Conservation (phyloP, 208 protist genomes). For the Crithidia sp. region DNA sequence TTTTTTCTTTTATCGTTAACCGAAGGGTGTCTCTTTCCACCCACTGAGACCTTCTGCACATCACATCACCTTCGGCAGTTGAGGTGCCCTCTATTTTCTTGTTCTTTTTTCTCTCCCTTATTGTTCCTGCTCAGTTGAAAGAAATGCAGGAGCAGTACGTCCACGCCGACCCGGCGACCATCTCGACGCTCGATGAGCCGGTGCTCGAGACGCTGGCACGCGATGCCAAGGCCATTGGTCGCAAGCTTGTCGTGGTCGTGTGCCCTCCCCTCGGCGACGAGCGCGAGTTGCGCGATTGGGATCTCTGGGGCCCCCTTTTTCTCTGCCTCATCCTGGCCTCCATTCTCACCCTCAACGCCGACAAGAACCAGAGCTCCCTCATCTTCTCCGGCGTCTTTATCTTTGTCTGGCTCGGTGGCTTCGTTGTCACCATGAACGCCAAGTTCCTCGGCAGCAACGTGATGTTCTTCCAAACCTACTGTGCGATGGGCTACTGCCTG, state of each 20-base stretch:
- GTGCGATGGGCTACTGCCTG: conserved; percentile 95
- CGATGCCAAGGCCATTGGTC: conserved; percentile 72
- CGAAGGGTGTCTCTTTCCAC: too few species aligned
- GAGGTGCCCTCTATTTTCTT: neutral
- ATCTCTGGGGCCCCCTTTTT: conserved; percentile 94
- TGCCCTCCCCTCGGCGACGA: conserved; percentile 51
- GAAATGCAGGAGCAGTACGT: conserved; percentile 34
- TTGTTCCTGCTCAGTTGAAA: neutral
- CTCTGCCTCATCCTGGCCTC: conserved; percentile 89
- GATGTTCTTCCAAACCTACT: conserved; percentile 95
- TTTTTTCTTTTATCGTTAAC: too few species aligned
- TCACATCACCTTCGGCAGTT: neutral
- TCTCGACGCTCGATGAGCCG: conserved; percentile 76
- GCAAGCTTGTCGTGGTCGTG: conserved; percentile 75
- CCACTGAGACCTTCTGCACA: too few species aligned
- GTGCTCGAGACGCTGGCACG: conserved; percentile 62
- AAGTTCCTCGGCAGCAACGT: conserved; percentile 90
- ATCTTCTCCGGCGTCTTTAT: conserved; percentile 92
- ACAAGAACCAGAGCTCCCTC: conserved; percentile 42
- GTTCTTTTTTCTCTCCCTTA: conserved; percentile 2
- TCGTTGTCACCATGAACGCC: conserved; percentile 91
- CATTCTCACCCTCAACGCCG: conserved; percentile 50
- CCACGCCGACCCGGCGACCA: conserved; percentile 42
- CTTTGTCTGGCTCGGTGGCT: conserved; percentile 86
- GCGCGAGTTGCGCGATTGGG: conserved; percentile 79